A percentile compares a stretch with the other conserved stretches of the same genome.
Conservation (phyloP, 768 basidiomycete genomes). For the Pilatotrama ljubarskyi region DNA sequence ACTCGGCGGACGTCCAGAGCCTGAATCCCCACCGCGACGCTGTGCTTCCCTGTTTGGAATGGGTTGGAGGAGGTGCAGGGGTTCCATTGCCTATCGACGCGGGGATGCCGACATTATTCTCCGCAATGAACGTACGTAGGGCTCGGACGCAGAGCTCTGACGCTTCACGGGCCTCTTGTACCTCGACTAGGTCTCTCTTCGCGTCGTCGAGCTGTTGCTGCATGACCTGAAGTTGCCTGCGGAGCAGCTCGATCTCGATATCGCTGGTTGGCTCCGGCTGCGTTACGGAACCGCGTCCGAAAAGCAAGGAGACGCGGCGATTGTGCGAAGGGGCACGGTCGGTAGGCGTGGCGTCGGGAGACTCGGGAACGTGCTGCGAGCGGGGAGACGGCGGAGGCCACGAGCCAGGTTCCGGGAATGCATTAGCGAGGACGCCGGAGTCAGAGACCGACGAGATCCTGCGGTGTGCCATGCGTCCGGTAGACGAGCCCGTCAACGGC, state of each 20-base stretch:
- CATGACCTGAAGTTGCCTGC: conserved; percentile 56
- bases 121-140: conserved; percentile 78
- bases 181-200: conserved; percentile 69
- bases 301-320: conserved; percentile 52
- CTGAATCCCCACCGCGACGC: conserved; percentile 68
- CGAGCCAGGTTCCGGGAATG: conserved; percentile 30
- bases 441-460: conserved; percentile 78
- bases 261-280: conserved; percentile 31
- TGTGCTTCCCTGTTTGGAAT: conserved; percentile 22
- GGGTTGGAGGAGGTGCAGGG: conserved; percentile 17
- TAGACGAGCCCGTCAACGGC: conserved; percentile 60
- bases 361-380: conserved; percentile 12
- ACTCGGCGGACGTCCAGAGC: conserved; percentile 50
- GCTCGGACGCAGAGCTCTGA: conserved; percentile 84
- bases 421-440: conserved; percentile 39
- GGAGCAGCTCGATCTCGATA: conserved; percentile 48
- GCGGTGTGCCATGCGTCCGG: conserved; percentile 52
- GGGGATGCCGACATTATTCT: conserved; percentile 60
- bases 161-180: conserved; percentile 83
- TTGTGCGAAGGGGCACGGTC: conserved; percentile 10
- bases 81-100: conserved; percentile 19
- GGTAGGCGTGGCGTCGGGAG: conserved; percentile 15
- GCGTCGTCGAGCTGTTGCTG: conserved; percentile 63
- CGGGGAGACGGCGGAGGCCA: conserved; percentile 21
- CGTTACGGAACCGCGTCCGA: conserved; percentile 51